Evolutionary conservation across 768 basidiomycete genomes (phyloP).

Genomic region (Trametes elegans): DNA sequence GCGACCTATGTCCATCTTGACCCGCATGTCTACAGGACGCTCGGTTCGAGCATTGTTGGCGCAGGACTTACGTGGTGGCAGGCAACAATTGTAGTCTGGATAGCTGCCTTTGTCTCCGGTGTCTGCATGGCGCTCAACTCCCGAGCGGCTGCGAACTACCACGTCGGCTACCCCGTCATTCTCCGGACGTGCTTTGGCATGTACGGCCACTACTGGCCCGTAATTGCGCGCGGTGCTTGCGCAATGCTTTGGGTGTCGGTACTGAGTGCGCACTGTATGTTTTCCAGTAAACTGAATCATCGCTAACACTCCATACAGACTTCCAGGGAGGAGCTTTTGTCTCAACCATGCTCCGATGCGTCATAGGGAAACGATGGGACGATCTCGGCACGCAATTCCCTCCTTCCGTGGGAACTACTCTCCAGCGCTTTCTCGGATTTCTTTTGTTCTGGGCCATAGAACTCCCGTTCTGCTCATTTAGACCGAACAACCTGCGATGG

Average conservation of each 20-base stretch:
- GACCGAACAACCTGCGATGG: constrained; percentile 17
- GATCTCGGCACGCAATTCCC: constrained; percentile 14
- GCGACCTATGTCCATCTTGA: too few relatives aligned
- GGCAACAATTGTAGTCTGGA: constrained; percentile 21
- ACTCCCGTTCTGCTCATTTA: constrained; percentile 19
- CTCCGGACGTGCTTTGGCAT: constrained; percentile 22
- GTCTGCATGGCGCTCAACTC: constrained; percentile 21
- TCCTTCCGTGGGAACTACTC: constrained; percentile 16
- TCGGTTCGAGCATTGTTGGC: constrained; percentile 20
- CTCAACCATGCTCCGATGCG: constrained; percentile 21
- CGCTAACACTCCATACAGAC: neutral
- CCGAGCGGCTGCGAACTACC: constrained; percentile 20
- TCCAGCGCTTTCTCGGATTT: constrained; percentile 21
- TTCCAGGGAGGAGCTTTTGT: constrained; percentile 20
- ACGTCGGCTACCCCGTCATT: constrained; percentile 22
- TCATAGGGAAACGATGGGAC: constrained; percentile 18
- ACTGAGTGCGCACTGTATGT: constrained; percentile 3
- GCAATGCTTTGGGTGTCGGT: constrained; percentile 22
- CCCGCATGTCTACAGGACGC: constrained; percentile 15
- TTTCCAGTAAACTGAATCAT: neutral
- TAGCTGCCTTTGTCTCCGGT: constrained; percentile 18
- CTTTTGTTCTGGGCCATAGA: constrained; percentile 20
- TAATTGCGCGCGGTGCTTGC: constrained; percentile 17
- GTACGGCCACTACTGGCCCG: constrained; percentile 23
- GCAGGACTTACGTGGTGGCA: constrained; percentile 22